phyloP scores from a whole-genome alignment of 1,284 basidiomycete genomes.

The Leccinum discolor region DNA sequence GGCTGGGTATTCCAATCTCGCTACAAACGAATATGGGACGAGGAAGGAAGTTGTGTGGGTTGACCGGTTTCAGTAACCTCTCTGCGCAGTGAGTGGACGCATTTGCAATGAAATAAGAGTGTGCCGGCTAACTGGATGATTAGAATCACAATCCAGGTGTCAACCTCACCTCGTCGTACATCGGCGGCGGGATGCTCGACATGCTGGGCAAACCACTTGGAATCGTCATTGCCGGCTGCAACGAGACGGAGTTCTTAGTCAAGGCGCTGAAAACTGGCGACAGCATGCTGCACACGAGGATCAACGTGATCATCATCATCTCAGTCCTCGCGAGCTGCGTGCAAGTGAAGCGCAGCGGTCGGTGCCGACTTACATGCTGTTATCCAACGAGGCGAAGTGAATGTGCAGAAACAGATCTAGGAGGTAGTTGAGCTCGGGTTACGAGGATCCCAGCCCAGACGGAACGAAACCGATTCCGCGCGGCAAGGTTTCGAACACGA shows the following conservation, averaged over 20 bases:
- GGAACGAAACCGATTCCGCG: too few relatives aligned
- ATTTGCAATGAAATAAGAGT: too few relatives aligned
- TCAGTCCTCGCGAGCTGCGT: not conserved
- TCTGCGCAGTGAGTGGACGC: not conserved
- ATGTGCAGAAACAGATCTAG: too few relatives aligned
- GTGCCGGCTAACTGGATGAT: too few relatives aligned
- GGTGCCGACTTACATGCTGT: too few relatives aligned
- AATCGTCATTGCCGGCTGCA: not conserved
- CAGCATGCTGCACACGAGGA: not conserved
- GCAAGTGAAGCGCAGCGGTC: not conserved
- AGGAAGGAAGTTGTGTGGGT: not conserved
- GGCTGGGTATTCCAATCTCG: not conserved
- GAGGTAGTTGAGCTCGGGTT: too few relatives aligned
- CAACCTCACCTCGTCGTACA: not conserved
- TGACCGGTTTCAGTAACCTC: not conserved
- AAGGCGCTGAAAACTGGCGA: not conserved
- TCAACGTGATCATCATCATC: not conserved
- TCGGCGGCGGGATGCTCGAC: not conserved
- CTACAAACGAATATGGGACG: not conserved
- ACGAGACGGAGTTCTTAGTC: not conserved
- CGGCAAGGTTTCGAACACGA: too few relatives aligned
- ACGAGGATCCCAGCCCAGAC: too few relatives aligned
- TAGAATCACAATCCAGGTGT: not conserved
- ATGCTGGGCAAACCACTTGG: not conserved
- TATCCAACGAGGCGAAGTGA: too few relatives aligned